Evolutionary conservation across 2,329 filamentous ascomycete species (phyloP), one percentile per base, ranked within the genome.

Genomic region (Dactylellina sp.): DNA sequence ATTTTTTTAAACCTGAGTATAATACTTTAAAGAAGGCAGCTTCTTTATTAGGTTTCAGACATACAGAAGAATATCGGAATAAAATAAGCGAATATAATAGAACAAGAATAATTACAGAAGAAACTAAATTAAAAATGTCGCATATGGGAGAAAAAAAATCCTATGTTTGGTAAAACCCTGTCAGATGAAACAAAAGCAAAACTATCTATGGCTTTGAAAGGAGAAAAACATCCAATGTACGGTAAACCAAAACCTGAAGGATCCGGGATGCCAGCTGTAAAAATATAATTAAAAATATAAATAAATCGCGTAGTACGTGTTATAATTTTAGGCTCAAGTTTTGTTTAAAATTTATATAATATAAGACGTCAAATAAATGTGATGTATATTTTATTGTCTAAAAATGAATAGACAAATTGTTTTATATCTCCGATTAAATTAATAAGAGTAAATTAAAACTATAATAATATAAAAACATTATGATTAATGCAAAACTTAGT

Each of bases 301-400:
- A 32, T 32, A 61, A 70, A 72, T 77, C 77, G 76, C 71, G 76
- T 56, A 56, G 35, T 40, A 40, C 52, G 52, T n/a, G 35, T 56
- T 56, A n/a, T n/a, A 32, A 56, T 35, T 56, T 24, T 52, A 52
- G 47, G 14, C 47, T 14, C 24, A 52, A 22, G 60, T 71, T 78
- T 75, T 55, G 76, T 61, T 40, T 75, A 68, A 61, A 78, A 71
- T 77, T 76, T 44, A 75, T 78, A 75, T 77, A 78, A 70, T 65
- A 77, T 32, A 32, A 32, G 77, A 77, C 76, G 76, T 75, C 75
- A 78, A 77, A 75, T 77, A 78, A 75, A 76, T 76, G 50, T 78
- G 77, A 79, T 71, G 75, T 63, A 77, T 68, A 76, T 77, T 76
- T 66, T 56, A 77, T 71, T 68, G 74, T 77, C 76, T 76, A 76